These are phyloP conservation scores for Peronospora destructor DNA, from an alignment of 352 stramenopile genomes.

Conservation along the genomic window DNA sequence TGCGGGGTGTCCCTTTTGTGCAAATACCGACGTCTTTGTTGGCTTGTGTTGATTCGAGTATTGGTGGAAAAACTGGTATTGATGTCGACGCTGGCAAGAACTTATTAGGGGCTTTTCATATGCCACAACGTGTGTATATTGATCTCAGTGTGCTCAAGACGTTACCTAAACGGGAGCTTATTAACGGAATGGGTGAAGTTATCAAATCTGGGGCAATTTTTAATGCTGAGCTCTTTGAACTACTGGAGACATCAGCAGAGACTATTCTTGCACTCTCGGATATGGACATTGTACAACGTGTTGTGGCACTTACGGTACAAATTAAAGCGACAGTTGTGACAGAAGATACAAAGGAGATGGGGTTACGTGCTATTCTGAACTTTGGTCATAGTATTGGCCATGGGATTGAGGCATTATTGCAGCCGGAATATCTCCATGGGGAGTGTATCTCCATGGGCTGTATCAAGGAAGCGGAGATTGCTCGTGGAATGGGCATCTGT, in stretches of 20 bases:
- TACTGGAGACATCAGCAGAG: constrained; percentile 90
- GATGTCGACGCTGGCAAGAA: constrained; percentile 96
- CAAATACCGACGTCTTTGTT: constrained; percentile 96
- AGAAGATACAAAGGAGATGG: constrained; percentile 93
- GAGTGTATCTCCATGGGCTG: constrained; percentile 96
- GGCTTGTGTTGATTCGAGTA: constrained; percentile 97
- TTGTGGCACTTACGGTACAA: constrained; percentile 61
- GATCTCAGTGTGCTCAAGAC: constrained; percentile 91
- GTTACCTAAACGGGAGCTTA: constrained; percentile 93
- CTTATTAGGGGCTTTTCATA: constrained; percentile 97
- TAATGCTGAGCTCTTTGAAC: constrained; percentile 90
- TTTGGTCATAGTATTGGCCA: constrained; percentile 99
- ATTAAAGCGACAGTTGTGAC: constrained; percentile 96
- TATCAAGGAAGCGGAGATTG: constrained; percentile 94
- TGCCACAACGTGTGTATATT: constrained; percentile 95
- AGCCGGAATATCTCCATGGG: constrained; percentile 94
- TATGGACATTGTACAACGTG: constrained; percentile 59
- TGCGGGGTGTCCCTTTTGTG: constrained; percentile 85
- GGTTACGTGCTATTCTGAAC: constrained; percentile 95
- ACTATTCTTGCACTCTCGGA: constrained; percentile 53
- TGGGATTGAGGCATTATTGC: constrained; percentile 94
- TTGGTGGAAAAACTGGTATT: constrained; percentile 97
- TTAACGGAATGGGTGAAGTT: constrained; percentile 93
- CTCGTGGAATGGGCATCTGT: constrained; percentile 67
- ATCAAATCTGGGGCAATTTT: constrained; percentile 98